Percentiles rank a stretch among this genome's conserved stretches.
phyloP scores from a whole-genome alignment of 176 grass and related monocot species.

The Triticum aestivum region IWGSC_CS_RefSeq_v2.1 NC_057809.1:501310329-501310828 shows the following conservation, averaged over 20 bases:
- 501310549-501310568: background rate
- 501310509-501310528: background rate
- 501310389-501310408: slow-evolving; percentile 92
- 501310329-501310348: slow-evolving; percentile 89
- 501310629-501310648: slow-evolving; percentile 38
- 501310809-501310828: background rate
- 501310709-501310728: background rate
- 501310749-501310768: background rate
- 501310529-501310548: background rate
- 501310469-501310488: background rate
- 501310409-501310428: slow-evolving; percentile 98
- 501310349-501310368: slow-evolving; percentile 73
- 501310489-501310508: slow-evolving; percentile 13
- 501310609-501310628: slow-evolving; percentile 17
- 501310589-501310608: slow-evolving; percentile 9
- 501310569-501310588: slow-evolving; percentile 4
- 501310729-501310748: background rate
- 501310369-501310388: slow-evolving; percentile 94
- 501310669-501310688: background rate
- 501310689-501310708: background rate
- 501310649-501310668: background rate
- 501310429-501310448: slow-evolving; percentile 50
- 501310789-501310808: background rate
- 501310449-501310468: background rate
- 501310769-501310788: no score